A percentile compares a stretch with the other conserved stretches of the same genome.
These are phyloP conservation scores for Peltaster fructicola DNA, from an alignment of 2,329 filamentous ascomycete genomes.

Conservation along the genomic window DNA sequence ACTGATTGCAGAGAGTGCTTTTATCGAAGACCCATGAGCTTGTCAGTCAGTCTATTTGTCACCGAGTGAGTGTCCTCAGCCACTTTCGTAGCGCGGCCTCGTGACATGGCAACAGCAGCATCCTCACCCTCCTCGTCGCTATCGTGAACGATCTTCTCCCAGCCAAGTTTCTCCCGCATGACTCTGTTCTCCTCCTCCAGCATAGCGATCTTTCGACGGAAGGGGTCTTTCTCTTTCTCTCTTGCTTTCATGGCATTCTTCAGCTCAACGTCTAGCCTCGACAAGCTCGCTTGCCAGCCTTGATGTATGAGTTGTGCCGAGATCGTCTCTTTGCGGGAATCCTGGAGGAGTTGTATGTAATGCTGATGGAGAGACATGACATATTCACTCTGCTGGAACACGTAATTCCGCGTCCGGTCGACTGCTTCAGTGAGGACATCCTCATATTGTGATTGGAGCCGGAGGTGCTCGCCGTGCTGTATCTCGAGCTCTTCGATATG, in stretches of 20 bases:
- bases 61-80: too few relatives aligned
- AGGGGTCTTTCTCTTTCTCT: conserved; percentile 20
- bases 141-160: conserved; percentile 23
- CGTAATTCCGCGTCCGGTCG: conserved; percentile 16
- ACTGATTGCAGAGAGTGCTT: too few relatives aligned
- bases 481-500: conserved; percentile 13
- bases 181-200: conserved; percentile 32
- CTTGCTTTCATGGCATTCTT: conserved; percentile 22
- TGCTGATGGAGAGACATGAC: conserved; percentile 29
- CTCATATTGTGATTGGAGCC: conserved; percentile 22
- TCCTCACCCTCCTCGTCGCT: conserved; percentile 24
- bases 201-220: conserved; percentile 22
- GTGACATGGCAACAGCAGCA: too few relatives aligned
- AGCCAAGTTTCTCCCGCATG: conserved; percentile 27
- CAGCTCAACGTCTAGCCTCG: conserved; percentile 25
- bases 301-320: conserved; percentile 30
- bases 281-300: conserved; percentile 30
- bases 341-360: conserved; percentile 27
- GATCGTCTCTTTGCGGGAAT: conserved; percentile 26
- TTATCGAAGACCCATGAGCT: too few relatives aligned
- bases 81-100: too few relatives aligned
- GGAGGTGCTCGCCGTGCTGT: conserved; percentile 11
- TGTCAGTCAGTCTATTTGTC: too few relatives aligned
- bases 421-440: conserved; percentile 19
- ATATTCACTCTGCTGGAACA: conserved; percentile 24